phyloP scores from a whole-genome alignment of 805 yeast genomes.

The Metschnikowia lochheadii region DNA sequence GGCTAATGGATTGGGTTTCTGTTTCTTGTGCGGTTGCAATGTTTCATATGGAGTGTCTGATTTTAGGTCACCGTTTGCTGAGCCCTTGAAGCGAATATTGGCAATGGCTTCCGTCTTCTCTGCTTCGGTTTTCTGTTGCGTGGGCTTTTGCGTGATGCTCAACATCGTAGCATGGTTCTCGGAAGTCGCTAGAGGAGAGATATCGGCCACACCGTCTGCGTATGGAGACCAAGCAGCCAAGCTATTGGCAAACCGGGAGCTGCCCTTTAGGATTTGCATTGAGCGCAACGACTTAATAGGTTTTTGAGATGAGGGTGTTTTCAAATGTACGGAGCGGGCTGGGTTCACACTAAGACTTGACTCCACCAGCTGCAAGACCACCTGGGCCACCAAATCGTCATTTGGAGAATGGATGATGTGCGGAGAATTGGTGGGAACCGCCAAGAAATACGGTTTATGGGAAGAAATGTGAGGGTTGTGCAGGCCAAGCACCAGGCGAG shows the following conservation, averaged over 20 bases:
- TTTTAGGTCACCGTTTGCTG: slow-evolving; percentile 30
- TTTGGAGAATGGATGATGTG: slow-evolving; percentile 56
- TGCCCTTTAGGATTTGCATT: slow-evolving; percentile 56
- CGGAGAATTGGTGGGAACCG: slow-evolving; percentile 64
- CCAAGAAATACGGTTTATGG: slow-evolving; percentile 60
- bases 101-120: slow-evolving; percentile 41
- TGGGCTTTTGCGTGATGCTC: slow-evolving; percentile 3
- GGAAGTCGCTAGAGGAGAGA: slow-evolving; percentile 52
- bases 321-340: slow-evolving; percentile 36
- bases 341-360: slow-evolving; percentile 46
- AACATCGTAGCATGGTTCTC: slow-evolving; percentile 39
- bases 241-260: slow-evolving; percentile 56
- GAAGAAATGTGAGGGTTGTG: slow-evolving; percentile 45
- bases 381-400: slow-evolving; percentile 39
- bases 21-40: slow-evolving; percentile 19
- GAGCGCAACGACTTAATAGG: slow-evolving; percentile 47
- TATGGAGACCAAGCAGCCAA: slow-evolving; percentile 72
- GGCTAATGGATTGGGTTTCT: slow-evolving; percentile 11
- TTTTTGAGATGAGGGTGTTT: slow-evolving; percentile 34
- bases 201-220: slow-evolving; percentile 64
- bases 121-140: slow-evolving; percentile 10
- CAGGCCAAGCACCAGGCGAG: neutral
- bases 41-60: slow-evolving; percentile 40
- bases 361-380: slow-evolving; percentile 60
- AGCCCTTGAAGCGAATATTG: slow-evolving; percentile 60